Percentiles rank a stretch among this genome's conserved stretches.
Conservation (phyloP, 805 yeast genomes). For the Yarrowia sp. region DNA sequence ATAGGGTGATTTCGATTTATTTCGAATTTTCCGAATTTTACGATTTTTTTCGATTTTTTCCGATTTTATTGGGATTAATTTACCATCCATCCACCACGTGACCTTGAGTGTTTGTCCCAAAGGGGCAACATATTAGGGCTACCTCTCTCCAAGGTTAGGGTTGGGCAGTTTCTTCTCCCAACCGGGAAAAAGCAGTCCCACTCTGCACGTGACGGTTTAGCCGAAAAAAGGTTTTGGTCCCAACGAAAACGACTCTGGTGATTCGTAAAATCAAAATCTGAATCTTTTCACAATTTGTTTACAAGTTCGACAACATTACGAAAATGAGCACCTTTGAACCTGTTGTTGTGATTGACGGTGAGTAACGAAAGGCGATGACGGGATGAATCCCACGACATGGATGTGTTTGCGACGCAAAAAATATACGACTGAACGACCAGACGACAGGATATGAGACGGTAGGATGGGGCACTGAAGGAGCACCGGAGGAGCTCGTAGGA, state of each 20-base stretch:
- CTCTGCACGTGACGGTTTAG: constrained; percentile 23
- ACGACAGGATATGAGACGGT: neutral
- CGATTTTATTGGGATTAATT: neutral
- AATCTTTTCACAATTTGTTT: constrained; percentile 24
- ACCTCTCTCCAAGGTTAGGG: neutral
- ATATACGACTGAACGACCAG: neutral
- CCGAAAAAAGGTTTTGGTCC: constrained; percentile 26
- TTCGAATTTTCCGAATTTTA: no score
- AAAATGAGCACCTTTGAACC: constrained; percentile 87
- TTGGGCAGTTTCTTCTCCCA: neutral
- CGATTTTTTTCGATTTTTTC: neutral
- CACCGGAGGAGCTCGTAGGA: neutral
- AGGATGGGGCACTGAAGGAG: neutral
- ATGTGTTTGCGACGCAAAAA: neutral
- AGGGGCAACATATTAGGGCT: neutral
- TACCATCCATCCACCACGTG: no score
- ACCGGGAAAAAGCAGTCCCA: constrained; percentile 24
- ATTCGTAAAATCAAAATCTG: constrained; percentile 19
- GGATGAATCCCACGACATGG: neutral
- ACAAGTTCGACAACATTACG: constrained; percentile 23
- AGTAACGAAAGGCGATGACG: constrained; percentile 37
- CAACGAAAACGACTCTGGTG: constrained; percentile 27
- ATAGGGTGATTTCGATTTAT: no score
- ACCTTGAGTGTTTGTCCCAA: constrained; percentile 8
- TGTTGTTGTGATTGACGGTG: constrained; percentile 96